Percentiles rank a stretch among this genome's conserved stretches.
These are phyloP conservation scores for Penicillium cinerascens DNA, from an alignment of 495 filamentous ascomycete genomes.

Conservation along the genomic window DNA sequence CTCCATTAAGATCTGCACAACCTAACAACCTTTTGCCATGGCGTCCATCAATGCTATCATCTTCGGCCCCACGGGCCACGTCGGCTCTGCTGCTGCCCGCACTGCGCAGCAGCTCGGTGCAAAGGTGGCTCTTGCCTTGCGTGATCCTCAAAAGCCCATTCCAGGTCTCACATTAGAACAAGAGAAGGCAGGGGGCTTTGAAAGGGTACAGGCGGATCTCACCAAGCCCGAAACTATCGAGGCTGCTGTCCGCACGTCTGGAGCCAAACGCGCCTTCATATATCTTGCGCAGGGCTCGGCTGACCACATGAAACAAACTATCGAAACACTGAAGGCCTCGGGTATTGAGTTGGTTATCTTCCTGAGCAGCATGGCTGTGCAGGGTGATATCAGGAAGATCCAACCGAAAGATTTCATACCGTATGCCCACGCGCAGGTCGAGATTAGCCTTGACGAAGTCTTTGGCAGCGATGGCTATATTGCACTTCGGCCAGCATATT, in stretches of 20 bases:
- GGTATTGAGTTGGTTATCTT: conserved; percentile 31
- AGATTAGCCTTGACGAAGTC: conserved; percentile 25
- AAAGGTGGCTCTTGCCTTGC: no score
- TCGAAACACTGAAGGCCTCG: conserved; percentile 23
- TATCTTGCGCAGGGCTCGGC: conserved; percentile 19
- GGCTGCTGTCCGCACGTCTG: conserved; percentile 16
- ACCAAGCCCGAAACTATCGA: conserved; percentile 21
- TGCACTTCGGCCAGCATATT: conserved; percentile 24
- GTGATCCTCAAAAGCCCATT: conserved; percentile 16
- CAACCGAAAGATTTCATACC: conserved; percentile 13
- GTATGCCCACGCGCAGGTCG: conserved; percentile 30
- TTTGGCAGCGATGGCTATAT: conserved; percentile 23
- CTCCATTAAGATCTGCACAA: no score
- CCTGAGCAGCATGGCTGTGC: conserved; percentile 23
- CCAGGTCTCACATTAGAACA: conserved; percentile 8
- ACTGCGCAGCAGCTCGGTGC: no score
- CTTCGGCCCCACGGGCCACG: no score
- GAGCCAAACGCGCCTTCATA: conserved; percentile 31
- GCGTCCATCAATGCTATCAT: no score
- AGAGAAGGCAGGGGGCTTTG: conserved; percentile 3
- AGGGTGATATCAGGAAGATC: conserved; percentile 15
- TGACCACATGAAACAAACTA: conserved; percentile 25
- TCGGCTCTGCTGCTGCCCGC: no score
- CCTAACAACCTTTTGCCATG: no score
- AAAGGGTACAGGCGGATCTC: conserved; percentile 30